Percentiles rank a stretch among this genome's conserved stretches.
Evolutionary conservation across 495 filamentous ascomycete genomes (phyloP).

Genomic region (Penicillium maclennaniae): DNA sequence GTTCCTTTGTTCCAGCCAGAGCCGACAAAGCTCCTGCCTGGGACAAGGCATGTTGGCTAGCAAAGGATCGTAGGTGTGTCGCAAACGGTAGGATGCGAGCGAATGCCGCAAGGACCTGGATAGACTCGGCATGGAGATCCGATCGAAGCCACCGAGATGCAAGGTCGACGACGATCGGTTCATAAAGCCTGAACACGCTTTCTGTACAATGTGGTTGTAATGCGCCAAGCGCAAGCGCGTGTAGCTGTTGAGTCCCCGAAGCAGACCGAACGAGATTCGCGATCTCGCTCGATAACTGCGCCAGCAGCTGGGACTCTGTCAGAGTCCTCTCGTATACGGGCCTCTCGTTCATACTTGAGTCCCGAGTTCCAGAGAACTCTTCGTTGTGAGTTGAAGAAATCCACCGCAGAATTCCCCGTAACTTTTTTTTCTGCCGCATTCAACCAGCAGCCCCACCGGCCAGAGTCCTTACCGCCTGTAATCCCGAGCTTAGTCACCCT

Average conservation of each 20-base stretch:
- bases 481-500: conserved; percentile 17
- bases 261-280: conserved; percentile 59
- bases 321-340: conserved; percentile 46
- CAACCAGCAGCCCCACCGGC: conserved; percentile 30
- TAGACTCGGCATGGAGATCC: conserved; percentile 40
- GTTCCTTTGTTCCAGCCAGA: conserved; percentile 36
- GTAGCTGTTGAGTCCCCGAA: conserved; percentile 61
- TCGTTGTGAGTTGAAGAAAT: conserved; percentile 20
- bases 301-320: conserved; percentile 43
- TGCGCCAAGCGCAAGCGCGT: conserved; percentile 62
- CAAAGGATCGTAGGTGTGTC: conserved; percentile 57
- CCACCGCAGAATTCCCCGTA: conserved; percentile 16
- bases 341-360: conserved; percentile 37
- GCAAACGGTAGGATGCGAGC: conserved; percentile 76
- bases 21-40: conserved; percentile 38
- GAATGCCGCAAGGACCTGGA: conserved; percentile 64
- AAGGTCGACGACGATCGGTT: conserved; percentile 70
- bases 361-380: conserved; percentile 37
- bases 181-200: conserved; percentile 64
- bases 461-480: conserved; percentile 30
- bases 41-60: conserved; percentile 44
- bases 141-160: conserved; percentile 68
- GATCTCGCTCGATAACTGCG: conserved; percentile 61
- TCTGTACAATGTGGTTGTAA: conserved; percentile 63
- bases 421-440: conserved; percentile 43